Base-by-base conservation (phyloP, 129 eudicot genomes). In the Flaveria sonorensis region DNA sequence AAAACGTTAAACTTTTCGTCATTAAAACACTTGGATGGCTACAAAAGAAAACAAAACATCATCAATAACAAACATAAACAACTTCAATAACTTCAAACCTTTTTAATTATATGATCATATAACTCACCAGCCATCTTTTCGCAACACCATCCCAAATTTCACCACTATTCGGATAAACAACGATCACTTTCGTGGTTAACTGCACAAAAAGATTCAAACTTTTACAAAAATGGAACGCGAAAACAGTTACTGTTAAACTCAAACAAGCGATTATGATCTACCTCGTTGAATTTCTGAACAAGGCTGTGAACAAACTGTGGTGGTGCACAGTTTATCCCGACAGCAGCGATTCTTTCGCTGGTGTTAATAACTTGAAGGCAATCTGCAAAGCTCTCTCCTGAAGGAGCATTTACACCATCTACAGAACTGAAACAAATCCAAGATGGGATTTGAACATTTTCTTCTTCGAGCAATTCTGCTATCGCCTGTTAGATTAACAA, bases 321-420 rank as follows among this genome's bases (percentile, higher is more conserved):
- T 19, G 97, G 96, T 6, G 98, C 89, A 69, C 98, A 93, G n/a
- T 93, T 90, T 39, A 93, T 93, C 55, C 98, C 98, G 3, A 87
- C 89, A 0, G 89, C 94, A 2, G 77, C 77, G 4, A 93, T 82
- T 87, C 65, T 84, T 60, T 79, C 48, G 62, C 89, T 90, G 66
- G 81, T 79, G 73, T 90, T 84, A 42, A 93, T 57, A 6, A 90
- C 64, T 20, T 74, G 77, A 16, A 90, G 80, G 60, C 95, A 90
- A 71, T 90, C 98, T 21, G 73, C 48, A 74, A 93, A 90, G 82
- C 86, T 85, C 67, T 93, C 98, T 10, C 98, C 98, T 26, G 96
- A 90, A 26, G 98, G 91, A 18, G 92, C 89, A 52, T 87, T 86
- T 55, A 83, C 86, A 40, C 98, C 98, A 46, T 93, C 98, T 0